Percentiles rank a stretch among this genome's conserved stretches.
phyloP scores from a whole-genome alignment of 345 rosid genomes.

The Tarenaya hassleriana region DNA sequence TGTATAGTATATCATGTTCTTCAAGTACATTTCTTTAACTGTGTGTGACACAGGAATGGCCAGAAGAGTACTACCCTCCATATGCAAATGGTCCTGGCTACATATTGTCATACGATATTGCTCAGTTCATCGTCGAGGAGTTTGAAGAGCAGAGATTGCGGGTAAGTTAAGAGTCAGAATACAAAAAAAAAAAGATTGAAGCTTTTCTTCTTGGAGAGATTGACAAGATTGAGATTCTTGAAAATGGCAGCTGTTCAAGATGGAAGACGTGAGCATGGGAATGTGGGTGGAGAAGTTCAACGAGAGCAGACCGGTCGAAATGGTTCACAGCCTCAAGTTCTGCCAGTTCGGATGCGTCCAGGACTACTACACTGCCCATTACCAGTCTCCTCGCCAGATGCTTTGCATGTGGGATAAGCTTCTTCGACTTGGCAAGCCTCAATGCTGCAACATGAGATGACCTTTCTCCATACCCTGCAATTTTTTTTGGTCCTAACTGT shows the following conservation, averaged over 20 bases:
- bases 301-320: conserved; percentile 60
- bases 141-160: conserved; percentile 68
- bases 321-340: conserved; percentile 73
- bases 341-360: conserved; percentile 93
- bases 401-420: conserved; percentile 83
- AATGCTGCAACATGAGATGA: conserved; percentile 95
- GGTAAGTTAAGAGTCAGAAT: too few species aligned
- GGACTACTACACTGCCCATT: conserved; percentile 85
- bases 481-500: too few species aligned
- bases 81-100: conserved; percentile 99
- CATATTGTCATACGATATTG: conserved; percentile 71
- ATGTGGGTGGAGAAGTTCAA: conserved; percentile 99
- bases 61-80: conserved; percentile 93
- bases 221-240: conserved; percentile 3
- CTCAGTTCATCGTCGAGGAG: conserved; percentile 61
- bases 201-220: not conserved
- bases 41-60: conserved; percentile 82
- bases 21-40: not conserved
- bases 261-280: conserved; percentile 99
- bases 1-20: too few species aligned
- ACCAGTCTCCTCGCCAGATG: conserved; percentile 96
- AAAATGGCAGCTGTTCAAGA: conserved; percentile 75
- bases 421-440: conserved; percentile 45
- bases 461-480: too few species aligned
- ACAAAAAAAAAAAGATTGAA: too few species aligned